Percentiles rank a stretch among this genome's conserved stretches.
Conservation (phyloP, 805 yeast genomes). For the Candida chilensis region DNA sequence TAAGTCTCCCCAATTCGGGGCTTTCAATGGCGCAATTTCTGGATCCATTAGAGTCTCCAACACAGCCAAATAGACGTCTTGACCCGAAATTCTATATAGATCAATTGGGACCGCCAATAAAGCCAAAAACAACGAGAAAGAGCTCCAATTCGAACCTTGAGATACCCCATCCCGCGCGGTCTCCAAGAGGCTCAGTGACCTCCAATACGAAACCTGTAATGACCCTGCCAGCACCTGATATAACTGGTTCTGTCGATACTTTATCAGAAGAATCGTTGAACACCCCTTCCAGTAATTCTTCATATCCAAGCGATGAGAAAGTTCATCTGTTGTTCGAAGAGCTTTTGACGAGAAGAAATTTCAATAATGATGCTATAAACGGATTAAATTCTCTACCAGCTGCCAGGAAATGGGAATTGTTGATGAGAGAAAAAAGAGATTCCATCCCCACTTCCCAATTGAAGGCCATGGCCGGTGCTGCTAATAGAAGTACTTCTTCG, state of each 20-base stretch:
- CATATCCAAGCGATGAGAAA: neutral
- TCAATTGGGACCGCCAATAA: no score
- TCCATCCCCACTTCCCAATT: conserved; percentile 24
- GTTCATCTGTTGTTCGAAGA: conserved; percentile 30
- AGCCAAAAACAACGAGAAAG: neutral
- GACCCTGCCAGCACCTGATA: no score
- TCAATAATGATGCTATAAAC: conserved; percentile 21
- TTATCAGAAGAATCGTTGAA: neutral
- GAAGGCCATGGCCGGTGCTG: conserved; percentile 3
- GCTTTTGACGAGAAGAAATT: conserved; percentile 24
- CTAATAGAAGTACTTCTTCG: neutral
- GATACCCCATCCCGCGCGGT: neutral
- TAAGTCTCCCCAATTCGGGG: neutral
- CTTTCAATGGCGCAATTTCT: no score
- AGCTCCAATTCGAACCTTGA: neutral
- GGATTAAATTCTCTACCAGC: conserved; percentile 20
- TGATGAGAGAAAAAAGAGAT: conserved; percentile 26
- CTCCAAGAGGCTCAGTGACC: neutral
- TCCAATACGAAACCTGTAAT: neutral
- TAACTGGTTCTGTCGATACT: neutral
- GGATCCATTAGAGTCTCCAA: no score
- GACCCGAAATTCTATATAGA: no score
- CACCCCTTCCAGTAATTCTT: neutral
- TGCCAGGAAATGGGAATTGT: conserved; percentile 31
- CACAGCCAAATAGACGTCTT: neutral